Conservation (phyloP, 1,139 yeast genomes). For the Petasospora rhodanensis region DNA sequence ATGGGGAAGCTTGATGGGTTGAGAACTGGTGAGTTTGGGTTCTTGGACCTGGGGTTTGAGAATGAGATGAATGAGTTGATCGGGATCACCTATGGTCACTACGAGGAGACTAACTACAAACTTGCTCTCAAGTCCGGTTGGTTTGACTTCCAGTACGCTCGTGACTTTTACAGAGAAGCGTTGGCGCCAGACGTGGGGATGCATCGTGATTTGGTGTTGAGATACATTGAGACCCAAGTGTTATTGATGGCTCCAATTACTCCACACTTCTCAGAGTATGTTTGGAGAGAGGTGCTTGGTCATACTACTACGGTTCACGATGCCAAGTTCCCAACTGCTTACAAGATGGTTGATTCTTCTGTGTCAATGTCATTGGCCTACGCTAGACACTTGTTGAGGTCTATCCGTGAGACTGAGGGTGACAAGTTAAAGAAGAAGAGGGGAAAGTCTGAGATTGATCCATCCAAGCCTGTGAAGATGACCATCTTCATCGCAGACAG, state of each 20-base stretch:
- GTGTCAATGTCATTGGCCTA: constrained; percentile 69
- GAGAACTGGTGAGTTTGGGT: constrained; percentile 66
- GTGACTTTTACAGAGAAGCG: constrained; percentile 94
- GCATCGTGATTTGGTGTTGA: constrained; percentile 79
- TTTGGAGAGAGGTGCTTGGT: constrained; percentile 78
- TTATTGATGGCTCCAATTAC: constrained; percentile 87
- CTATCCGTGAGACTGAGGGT: constrained; percentile 91
- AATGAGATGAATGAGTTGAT: constrained; percentile 88
- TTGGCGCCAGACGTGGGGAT: constrained; percentile 68
- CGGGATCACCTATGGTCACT: constrained; percentile 66
- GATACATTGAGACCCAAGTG: constrained; percentile 82
- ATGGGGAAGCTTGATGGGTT: constrained; percentile 47
- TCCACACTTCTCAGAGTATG: constrained; percentile 91
- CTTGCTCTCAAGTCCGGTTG: constrained; percentile 86
- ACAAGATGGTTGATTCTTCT: constrained; percentile 57
- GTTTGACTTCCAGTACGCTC: constrained; percentile 89
- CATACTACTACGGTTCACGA: constrained; percentile 60
- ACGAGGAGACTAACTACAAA: constrained; percentile 73
- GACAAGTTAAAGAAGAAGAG: constrained; percentile 86
- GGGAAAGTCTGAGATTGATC: constrained; percentile 64
- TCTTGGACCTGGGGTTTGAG: constrained; percentile 86
- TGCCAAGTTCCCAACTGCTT: constrained; percentile 73
- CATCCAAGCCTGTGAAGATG: constrained; percentile 65
- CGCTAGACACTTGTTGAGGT: constrained; percentile 70
- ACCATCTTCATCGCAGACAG: constrained; percentile 69